phyloP scores from a whole-genome alignment of 371 early-diverging fungal genomes.

The Synchytrium microbalum region DNA sequence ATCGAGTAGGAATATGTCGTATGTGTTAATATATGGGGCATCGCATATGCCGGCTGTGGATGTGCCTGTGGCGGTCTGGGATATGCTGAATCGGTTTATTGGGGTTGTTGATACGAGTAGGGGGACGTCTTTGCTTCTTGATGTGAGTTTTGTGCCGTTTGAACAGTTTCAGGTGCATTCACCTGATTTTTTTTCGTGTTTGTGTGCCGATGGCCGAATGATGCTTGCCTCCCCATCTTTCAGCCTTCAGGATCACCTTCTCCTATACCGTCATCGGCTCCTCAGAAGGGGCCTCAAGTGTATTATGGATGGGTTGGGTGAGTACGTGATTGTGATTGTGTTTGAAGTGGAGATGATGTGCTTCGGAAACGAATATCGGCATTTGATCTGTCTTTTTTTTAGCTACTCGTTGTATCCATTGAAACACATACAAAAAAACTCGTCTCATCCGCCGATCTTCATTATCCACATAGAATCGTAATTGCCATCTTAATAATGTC shows the following conservation, averaged over 20 bases:
- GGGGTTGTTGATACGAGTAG: conserved; percentile 32
- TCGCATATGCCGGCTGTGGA: conserved; percentile 82
- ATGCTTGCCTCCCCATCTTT: no score
- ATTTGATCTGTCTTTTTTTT: neutral
- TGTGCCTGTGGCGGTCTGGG: conserved; percentile 51
- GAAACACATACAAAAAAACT: no score
- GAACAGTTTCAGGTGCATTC: no score
- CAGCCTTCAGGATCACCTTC: neutral
- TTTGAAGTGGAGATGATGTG: neutral
- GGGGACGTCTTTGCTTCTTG: conserved; percentile 1
- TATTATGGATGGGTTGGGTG: conserved; percentile 1
- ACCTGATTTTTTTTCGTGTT: no score
- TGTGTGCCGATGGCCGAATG: no score
- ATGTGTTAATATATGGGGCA: conserved; percentile 56
- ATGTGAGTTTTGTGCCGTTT: neutral
- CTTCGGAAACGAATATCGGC: neutral
- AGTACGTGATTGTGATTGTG: neutral
- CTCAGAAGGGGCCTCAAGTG: neutral
- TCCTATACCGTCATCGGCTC: neutral
- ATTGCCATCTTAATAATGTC: neutral
- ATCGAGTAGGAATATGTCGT: conserved; percentile 58
- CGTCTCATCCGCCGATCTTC: no score
- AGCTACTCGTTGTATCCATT: neutral
- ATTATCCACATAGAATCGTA: neutral
- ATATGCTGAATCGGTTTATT: conserved; percentile 70